A percentile compares a stretch with the other conserved stretches of the same genome.
These are phyloP conservation scores for Diaporthe caulivora DNA, from an alignment of 2,329 filamentous ascomycete species.

Conservation along the genomic window DNA sequence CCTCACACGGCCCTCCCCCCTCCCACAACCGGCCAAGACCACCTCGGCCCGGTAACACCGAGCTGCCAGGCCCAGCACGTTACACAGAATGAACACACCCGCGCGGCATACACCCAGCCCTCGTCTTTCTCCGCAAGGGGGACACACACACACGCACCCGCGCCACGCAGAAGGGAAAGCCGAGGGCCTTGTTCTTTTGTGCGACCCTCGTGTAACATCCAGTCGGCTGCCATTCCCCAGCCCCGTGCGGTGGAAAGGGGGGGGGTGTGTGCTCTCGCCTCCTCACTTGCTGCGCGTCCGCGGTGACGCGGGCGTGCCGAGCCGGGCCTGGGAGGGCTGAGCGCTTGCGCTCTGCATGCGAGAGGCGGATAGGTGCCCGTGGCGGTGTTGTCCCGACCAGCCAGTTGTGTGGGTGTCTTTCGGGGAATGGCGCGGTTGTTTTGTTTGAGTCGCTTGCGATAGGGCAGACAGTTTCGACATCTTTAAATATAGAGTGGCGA, in stretches of 20 bases:
- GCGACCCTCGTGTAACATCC: background rate
- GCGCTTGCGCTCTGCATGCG: background rate
- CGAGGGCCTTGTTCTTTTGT: background rate
- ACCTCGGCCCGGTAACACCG: background rate
- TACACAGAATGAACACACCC: background rate
- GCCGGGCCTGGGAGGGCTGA: background rate
- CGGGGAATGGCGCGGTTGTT: no score
- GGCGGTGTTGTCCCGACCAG: background rate
- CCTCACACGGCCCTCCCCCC: background rate
- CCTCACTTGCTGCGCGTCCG: background rate
- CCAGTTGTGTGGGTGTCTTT: no score
- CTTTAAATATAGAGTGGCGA: background rate
- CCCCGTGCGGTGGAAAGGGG: no score
- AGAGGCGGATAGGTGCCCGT: background rate
- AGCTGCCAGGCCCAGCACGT: background rate
- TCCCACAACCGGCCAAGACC: background rate
- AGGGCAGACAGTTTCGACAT: background rate
- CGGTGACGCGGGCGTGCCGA: background rate
- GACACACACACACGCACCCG: background rate
- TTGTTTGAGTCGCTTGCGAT: background rate
- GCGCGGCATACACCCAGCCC: constrained; percentile 16
- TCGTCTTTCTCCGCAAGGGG: background rate
- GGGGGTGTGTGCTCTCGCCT: background rate
- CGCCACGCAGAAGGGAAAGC: background rate
- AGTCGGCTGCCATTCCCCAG: no score